Conservation (phyloP, 2,329 filamentous ascomycete species). For the Aspergillus caelatus region DNA sequence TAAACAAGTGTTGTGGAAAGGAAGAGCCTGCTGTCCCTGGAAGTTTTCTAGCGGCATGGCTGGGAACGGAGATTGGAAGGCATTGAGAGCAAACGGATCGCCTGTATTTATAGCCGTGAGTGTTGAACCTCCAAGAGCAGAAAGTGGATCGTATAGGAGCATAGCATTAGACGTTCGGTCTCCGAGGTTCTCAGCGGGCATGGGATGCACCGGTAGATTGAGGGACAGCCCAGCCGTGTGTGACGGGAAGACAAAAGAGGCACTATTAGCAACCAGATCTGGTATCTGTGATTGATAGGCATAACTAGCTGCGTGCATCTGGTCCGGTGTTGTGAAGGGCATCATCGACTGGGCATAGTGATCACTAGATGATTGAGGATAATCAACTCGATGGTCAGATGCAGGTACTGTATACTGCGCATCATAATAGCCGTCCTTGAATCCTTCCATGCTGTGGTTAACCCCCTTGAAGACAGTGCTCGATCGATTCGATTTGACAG, state of each 20-base stretch:
- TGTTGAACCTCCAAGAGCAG: conserved; percentile 18
- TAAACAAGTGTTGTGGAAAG: conserved; percentile 9
- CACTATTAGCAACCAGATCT: conserved; percentile 13
- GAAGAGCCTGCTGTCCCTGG: conserved; percentile 9
- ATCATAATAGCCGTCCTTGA: conserved; percentile 20
- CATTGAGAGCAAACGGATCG: conserved; percentile 26
- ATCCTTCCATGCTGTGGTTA: conserved; percentile 19
- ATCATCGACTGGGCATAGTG: conserved; percentile 19
- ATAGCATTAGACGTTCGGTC: conserved; percentile 29
- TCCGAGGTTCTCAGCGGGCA: conserved; percentile 12
- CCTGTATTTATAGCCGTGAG: conserved; percentile 25
- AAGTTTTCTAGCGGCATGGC: conserved; percentile 20
- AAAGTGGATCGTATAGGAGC: conserved; percentile 29
- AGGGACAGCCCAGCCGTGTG: conserved; percentile 21
- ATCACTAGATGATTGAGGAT: conserved; percentile 5
- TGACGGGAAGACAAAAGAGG: conserved; percentile 19
- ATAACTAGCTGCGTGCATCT: conserved; percentile 16
- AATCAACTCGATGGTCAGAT: conserved; percentile 12
- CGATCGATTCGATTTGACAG: conserved; percentile 22
- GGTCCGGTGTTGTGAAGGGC: conserved; percentile 13
- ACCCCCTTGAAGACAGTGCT: conserved; percentile 13
- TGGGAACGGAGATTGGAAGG: conserved; percentile 25
- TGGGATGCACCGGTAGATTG: conserved; percentile 9
- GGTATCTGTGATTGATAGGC: conserved; percentile 15
- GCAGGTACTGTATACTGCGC: conserved; percentile 16